Evolutionary conservation across 257 asterid genomes (phyloP), one percentile per base, ranked within the genome.

Genomic region (Salvia splendens): DNA sequence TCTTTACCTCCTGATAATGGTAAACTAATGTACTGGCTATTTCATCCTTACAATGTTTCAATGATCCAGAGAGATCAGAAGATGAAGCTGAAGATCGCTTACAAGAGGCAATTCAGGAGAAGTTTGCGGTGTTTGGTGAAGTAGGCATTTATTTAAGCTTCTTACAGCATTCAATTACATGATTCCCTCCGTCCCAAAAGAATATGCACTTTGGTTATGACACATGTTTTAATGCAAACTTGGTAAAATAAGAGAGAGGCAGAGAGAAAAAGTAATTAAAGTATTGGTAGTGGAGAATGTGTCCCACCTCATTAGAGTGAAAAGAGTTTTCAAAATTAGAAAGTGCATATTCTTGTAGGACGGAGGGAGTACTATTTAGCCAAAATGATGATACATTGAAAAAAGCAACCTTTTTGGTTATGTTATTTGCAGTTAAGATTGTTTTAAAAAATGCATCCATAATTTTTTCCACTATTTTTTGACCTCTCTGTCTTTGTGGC

Each of bases 41-140:
- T 35, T 66, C 9, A 47, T 51, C 63, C 73, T 74, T 32, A 42
- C 20, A n/a, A 60, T 73, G 30, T 63, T 61, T 70, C 45, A 40
- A 55, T 72, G 70, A 58, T 73, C 74, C 95, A 93, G 99, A 93
- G 84, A 85, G 86, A 60, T 93, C 99, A 15, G 99, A 91, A 78
- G 99, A 93, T 75, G 96, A 94, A 83, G 99, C 97, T 14, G 99
- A 94, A 82, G 92, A 88, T 78, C 95, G 85, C 74, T 81, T 94
- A 73, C 99, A 94, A 79, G 95, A 84, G 77, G 95, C 99, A 50
- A 94, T 94, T 73, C 96, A 88, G 83, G 96, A 94, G 80, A 94
- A 87, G 77, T 94, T 93, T 84, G 88, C 96, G 7, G 94, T 90
- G 69, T 83, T 93, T 76, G 92, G 99, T 86, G 97, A 93, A 77